These are phyloP conservation scores for Pleurotus giganteus DNA, from an alignment of 768 basidiomycete genomes.

Conservation along the genomic window DNA sequence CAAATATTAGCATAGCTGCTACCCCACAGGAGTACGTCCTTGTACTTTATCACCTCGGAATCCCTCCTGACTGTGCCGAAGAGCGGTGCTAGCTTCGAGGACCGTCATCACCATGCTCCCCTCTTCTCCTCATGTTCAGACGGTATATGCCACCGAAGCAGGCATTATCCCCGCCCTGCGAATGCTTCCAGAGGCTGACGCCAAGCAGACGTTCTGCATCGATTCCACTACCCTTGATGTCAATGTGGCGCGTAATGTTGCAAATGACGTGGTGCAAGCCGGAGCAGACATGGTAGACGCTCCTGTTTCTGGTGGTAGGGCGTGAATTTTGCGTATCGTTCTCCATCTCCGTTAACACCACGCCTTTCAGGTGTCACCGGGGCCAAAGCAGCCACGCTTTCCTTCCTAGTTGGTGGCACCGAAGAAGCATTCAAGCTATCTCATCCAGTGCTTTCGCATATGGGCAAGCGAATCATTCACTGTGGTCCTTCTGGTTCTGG, in stretches of 20 bases:
- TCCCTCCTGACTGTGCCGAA: conserved; percentile 24
- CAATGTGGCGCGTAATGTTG: conserved; percentile 64
- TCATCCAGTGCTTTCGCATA: conserved; percentile 57
- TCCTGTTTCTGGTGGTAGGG: conserved; percentile 88
- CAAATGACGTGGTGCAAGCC: conserved; percentile 44
- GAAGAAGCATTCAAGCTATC: conserved; percentile 54
- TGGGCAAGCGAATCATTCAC: conserved; percentile 83
- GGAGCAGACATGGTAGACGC: conserved; percentile 87
- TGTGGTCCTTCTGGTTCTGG: conserved; percentile 84
- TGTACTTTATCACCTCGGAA: conserved; percentile 11
- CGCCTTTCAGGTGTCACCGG: conserved; percentile 67
- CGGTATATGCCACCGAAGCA: conserved; percentile 58
- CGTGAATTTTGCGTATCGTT: not conserved
- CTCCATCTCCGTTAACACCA: conserved; percentile 4
- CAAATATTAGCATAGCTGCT: conserved; percentile 53
- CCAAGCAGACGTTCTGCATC: conserved; percentile 60
- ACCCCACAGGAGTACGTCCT: conserved; percentile 73
- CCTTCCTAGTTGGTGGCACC: conserved; percentile 89
- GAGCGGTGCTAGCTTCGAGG: conserved; percentile 60
- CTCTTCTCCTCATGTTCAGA: conserved; percentile 82
- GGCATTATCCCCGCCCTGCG: conserved; percentile 67
- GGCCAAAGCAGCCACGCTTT: conserved; percentile 82
- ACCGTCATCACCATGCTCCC: conserved; percentile 90
- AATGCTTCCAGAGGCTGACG: conserved; percentile 37
- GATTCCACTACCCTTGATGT: conserved; percentile 94